Evolutionary conservation across 352 stramenopile genomes (phyloP).

Genomic region (Phytophthora kernoviae): DNA sequence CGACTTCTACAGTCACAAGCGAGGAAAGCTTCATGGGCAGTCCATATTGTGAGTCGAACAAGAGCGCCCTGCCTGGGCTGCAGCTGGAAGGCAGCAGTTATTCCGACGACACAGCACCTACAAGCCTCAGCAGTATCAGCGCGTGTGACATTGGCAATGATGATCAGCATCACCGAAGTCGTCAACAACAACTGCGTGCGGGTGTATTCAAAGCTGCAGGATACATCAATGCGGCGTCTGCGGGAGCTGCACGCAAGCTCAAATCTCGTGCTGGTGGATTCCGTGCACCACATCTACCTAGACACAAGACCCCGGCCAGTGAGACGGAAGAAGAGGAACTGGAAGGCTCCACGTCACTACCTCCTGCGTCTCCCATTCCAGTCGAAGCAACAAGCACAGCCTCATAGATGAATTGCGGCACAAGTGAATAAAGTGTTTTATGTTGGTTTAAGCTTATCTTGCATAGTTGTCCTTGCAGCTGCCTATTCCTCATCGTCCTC

Average conservation of each 20-base stretch:
- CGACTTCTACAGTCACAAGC: slow-evolving; percentile 50
- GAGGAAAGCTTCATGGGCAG: slow-evolving; percentile 57
- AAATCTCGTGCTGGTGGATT: slow-evolving; percentile 36
- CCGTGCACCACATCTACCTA: slow-evolving; percentile 18
- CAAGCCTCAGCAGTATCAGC: slow-evolving; percentile 19
- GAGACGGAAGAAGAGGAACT: slow-evolving; percentile 53
- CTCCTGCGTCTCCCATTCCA: slow-evolving; percentile 6
- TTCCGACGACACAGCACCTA: slow-evolving; percentile 12
- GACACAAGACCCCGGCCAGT: slow-evolving; percentile 29
- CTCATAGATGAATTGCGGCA: slow-evolving; percentile 15
- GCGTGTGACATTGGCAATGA: slow-evolving; percentile 4
- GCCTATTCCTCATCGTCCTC: slow-evolving; percentile 42
- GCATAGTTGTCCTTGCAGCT: background rate
- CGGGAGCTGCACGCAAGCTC: slow-evolving; percentile 60
- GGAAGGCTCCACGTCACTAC: slow-evolving; percentile 16
- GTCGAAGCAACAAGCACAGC: slow-evolving; percentile 6
- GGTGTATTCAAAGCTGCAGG: slow-evolving; percentile 52
- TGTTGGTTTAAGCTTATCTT: slow-evolving; percentile 1
- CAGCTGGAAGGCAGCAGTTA: slow-evolving; percentile 29
- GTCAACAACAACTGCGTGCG: slow-evolving; percentile 44
- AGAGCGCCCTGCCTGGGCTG: slow-evolving; percentile 20
- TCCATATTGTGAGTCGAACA: slow-evolving; percentile 21
- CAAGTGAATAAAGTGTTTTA: slow-evolving; percentile 35
- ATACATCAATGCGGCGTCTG: slow-evolving; percentile 52
- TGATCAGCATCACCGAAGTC: slow-evolving; percentile 11